These are phyloP conservation scores for Thinopyrum elongatum DNA, from an alignment of 176 grass and related monocot genomes.

Conservation along the genomic window DNA sequence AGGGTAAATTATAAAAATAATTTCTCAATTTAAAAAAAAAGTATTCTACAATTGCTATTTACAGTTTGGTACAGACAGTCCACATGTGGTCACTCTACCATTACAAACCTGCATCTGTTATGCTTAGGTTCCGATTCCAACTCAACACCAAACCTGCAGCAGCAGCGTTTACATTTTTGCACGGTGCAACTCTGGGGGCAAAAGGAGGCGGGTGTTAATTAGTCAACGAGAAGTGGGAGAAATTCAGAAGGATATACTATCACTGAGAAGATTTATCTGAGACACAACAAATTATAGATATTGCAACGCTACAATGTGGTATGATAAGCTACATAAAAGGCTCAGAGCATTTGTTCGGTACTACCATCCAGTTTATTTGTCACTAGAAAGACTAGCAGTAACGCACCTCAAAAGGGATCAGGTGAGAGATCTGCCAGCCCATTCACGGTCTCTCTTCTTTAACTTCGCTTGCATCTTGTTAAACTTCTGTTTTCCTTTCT, in stretches of 20 bases:
- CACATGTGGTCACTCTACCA: background rate
- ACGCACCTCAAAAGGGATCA: conserved; percentile 41
- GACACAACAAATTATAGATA: background rate
- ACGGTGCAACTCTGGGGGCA: background rate
- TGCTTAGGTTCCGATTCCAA: background rate
- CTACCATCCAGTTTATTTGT: background rate
- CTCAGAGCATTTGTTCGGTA: background rate
- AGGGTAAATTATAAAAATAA: background rate
- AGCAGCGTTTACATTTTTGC: background rate
- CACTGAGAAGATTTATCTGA: background rate
- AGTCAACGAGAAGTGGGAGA: background rate
- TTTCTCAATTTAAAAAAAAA: background rate
- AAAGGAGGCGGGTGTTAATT: background rate
- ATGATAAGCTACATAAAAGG: background rate
- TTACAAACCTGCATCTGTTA: background rate
- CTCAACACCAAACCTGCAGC: conserved; percentile 13
- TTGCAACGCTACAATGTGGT: background rate
- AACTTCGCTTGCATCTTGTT: conserved; percentile 95
- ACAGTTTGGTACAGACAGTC: conserved; percentile 29
- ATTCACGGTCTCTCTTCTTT: conserved; percentile 78
- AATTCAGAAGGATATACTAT: conserved; percentile 9
- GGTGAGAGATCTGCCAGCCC: conserved; percentile 97
- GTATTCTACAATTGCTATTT: conserved; percentile 19
- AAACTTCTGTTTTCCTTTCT: conserved; percentile 98
- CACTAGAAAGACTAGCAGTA: background rate